Evolutionary conservation across 805 yeast genomes (phyloP), one percentile per base, ranked within the genome.

Genomic region (Kluyveromyces nonfermentans): DNA sequence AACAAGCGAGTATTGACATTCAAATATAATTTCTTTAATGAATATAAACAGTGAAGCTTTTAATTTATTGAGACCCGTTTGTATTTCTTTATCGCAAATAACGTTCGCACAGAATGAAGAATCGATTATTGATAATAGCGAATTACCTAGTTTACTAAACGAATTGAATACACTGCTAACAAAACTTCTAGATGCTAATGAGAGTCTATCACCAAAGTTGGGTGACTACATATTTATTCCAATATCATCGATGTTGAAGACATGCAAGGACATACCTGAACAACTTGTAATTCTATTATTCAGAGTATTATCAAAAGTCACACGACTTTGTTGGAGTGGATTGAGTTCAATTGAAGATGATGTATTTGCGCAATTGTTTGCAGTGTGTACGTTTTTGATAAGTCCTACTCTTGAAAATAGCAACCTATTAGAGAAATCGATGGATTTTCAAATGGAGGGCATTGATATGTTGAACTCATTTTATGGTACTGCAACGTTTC

Each of bases 181-280:
- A 10, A 9, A 41, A 19, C 40, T 41, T 19, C 19, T 41, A 41
- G 35, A 52, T 48, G 50, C 35, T 4, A 12, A 43, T 8, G 41
- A 49, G 4, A 37, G 44, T 1, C 43, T 72, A 1, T 63, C 76
- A 0, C 49, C 65, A 1, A 65, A 64, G 20, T 53, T 80, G 16
- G 82, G 82, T 0, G 84, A 80, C 47, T 79, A 80, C 46, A 68
- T 80, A 1, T 79, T 78, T 57, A 71, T 77, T 10, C 87, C 88
- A 0, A 52, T 82, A 2, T 71, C 78, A 1, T 71, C 72, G 43
- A 54, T 82, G 7, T 58, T 82, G 34, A 72, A 73, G 44, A 72
- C 72, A 35, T 69, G 69, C 1, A 48, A 65, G n/a, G 54, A 79
- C 1, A 68, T 72, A 2, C 75, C 73, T 37, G 50, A 69, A 0